Conservation (phyloP, 208 protist genomes). For the Trypanosoma conorhini region DNA sequence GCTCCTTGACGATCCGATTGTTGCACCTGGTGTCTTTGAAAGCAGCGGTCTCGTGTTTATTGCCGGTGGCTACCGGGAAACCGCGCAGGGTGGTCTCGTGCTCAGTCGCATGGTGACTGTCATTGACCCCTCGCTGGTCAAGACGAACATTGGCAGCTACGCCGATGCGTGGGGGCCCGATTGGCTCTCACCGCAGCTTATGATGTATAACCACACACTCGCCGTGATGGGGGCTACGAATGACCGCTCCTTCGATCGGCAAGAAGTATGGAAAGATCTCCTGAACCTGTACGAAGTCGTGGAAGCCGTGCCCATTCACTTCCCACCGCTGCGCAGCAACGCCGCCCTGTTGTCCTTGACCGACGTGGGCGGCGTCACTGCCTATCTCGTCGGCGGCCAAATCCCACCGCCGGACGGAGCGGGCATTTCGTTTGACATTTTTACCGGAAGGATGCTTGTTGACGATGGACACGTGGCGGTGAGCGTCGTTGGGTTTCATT, state of each 20-base stretch:
- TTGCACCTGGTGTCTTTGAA: constrained; percentile 32
- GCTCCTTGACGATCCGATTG: constrained; percentile 24
- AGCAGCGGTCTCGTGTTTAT: constrained; percentile 32
- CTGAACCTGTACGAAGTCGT: background rate
- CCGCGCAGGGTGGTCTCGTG: background rate
- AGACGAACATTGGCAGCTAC: constrained; percentile 13
- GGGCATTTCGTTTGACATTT: constrained; percentile 24
- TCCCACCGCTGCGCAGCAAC: constrained; percentile 21
- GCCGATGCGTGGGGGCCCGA: background rate
- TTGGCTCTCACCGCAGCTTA: constrained; percentile 28
- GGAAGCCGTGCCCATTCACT: constrained; percentile 11
- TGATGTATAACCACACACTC: constrained; percentile 31
- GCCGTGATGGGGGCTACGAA: constrained; percentile 19
- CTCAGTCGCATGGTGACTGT: constrained; percentile 23
- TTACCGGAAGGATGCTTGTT: constrained; percentile 22
- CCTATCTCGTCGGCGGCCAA: constrained; percentile 30
- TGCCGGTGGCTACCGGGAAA: constrained; percentile 20
- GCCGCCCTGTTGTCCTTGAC: constrained; percentile 14
- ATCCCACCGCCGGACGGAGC: constrained; percentile 26
- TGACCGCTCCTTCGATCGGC: constrained; percentile 12
- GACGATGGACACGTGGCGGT: constrained; percentile 16
- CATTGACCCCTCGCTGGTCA: constrained; percentile 24
- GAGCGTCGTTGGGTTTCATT: constrained; percentile 24
- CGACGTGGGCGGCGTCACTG: constrained; percentile 1
- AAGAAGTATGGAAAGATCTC: constrained; percentile 25